A percentile compares a stretch with the other conserved stretches of the same genome.
Evolutionary conservation across 2,329 filamentous ascomycete genomes (phyloP).

Genomic region (Elsinoe perseae): DNA sequence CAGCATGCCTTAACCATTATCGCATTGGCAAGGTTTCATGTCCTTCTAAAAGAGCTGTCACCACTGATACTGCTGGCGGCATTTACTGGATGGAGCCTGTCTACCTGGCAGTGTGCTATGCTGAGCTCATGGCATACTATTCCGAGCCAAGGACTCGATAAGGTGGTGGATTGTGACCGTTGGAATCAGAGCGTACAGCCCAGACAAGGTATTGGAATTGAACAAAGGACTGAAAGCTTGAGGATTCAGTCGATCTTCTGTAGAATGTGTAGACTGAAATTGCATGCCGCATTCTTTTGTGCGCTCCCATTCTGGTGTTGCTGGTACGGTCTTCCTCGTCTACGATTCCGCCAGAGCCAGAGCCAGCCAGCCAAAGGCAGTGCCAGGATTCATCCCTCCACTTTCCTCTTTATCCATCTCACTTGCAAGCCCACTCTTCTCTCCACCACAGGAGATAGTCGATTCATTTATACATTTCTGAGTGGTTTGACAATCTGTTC

Average conservation of each 20-base stretch:
- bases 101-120: not conserved
- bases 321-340: slow-evolving; percentile 11
- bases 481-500: not conserved
- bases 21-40: slow-evolving; percentile 14
- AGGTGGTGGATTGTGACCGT: slow-evolving; percentile 11
- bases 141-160: slow-evolving; percentile 9
- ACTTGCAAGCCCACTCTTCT: slow-evolving; percentile 4
- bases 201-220: not conserved
- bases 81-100: not conserved
- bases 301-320: slow-evolving; percentile 10
- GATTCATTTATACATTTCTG: slow-evolving; percentile 4
- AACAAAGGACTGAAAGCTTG: not conserved
- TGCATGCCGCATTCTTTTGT: slow-evolving; percentile 6
- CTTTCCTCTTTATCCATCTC: slow-evolving; percentile 8
- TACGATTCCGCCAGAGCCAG: slow-evolving; percentile 10
- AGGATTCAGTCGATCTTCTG: not conserved
- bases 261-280: slow-evolving; percentile 5
- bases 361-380: slow-evolving; percentile 8
- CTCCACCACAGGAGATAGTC: not conserved
- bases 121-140: not conserved
- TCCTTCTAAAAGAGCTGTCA: not conserved
- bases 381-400: slow-evolving; percentile 15
- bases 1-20: slow-evolving; percentile 6
- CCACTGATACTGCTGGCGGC: slow-evolving; percentile 5
- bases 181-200: not conserved